Evolutionary conservation across 2,329 filamentous ascomycete species (phyloP).

Genomic region (Colletotrichum eleusines): DNA sequence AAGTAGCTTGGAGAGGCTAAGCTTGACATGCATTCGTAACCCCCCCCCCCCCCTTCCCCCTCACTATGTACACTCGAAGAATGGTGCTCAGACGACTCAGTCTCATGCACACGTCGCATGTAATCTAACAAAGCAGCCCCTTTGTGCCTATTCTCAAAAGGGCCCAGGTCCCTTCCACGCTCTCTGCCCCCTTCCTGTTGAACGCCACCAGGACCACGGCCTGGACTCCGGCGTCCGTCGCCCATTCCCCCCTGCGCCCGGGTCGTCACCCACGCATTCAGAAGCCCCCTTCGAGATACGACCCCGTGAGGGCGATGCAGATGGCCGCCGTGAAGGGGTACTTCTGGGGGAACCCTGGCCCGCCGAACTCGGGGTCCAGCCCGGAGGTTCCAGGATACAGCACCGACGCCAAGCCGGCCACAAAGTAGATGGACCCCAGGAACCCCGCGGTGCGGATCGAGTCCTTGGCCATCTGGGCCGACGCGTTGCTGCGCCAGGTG

Average conservation of each 20-base stretch:
- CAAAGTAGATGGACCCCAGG: constrained; percentile 57
- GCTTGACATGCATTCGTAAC: constrained; percentile 9
- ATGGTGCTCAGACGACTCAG: constrained; percentile 12
- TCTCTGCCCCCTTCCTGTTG: neutral
- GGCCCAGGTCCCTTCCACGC: neutral
- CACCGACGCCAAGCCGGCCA: constrained; percentile 53
- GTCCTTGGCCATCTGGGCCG: constrained; percentile 46
- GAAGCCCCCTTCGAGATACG: constrained; percentile 32
- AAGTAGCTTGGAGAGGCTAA: neutral
- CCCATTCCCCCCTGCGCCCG: no score
- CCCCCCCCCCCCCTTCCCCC: no score
- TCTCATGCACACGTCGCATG: constrained; percentile 25
- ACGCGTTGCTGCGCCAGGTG: constrained; percentile 50
- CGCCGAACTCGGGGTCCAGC: constrained; percentile 58
- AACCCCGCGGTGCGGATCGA: constrained; percentile 51
- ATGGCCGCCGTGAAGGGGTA: constrained; percentile 32
- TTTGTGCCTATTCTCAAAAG: neutral
- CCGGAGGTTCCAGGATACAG: constrained; percentile 55
- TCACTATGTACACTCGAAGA: neutral
- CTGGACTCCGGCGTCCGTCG: neutral
- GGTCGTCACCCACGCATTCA: neutral
- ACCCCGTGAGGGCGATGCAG: constrained; percentile 28
- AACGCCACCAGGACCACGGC: neutral
- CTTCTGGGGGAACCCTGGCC: constrained; percentile 56
- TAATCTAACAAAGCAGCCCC: constrained; percentile 7